These are phyloP conservation scores for Uncinocarpus reesii DNA, from an alignment of 2,329 filamentous ascomycete genomes.

Conservation along the genomic window DNA sequence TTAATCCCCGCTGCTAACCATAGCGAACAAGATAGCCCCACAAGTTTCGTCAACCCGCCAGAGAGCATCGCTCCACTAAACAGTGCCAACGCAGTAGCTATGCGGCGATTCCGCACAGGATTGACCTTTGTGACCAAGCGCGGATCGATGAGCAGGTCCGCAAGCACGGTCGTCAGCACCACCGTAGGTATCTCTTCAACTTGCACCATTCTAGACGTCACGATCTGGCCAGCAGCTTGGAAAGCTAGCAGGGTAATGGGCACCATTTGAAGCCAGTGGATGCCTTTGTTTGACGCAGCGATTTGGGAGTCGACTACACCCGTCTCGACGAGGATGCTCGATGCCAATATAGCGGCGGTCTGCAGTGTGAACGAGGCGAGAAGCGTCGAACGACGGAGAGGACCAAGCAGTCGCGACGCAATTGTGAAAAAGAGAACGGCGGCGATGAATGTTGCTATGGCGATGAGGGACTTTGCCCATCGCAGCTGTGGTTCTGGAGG, in stretches of 20 bases:
- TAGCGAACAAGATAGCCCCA: slow-evolving; percentile 29
- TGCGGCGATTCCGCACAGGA: slow-evolving; percentile 27
- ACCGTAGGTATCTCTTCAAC: slow-evolving; percentile 36
- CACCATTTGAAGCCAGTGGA: slow-evolving; percentile 30
- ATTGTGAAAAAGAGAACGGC: slow-evolving; percentile 34
- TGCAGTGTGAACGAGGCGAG: slow-evolving; percentile 34
- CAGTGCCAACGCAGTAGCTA: slow-evolving; percentile 29
- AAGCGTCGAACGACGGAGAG: slow-evolving; percentile 31
- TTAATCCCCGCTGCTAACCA: slow-evolving; percentile 36
- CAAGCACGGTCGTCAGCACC: slow-evolving; percentile 33
- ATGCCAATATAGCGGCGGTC: slow-evolving; percentile 26
- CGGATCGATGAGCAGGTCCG: slow-evolving; percentile 32
- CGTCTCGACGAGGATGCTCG: slow-evolving; percentile 29
- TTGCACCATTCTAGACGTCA: slow-evolving; percentile 29
- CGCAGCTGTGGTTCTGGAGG: slow-evolving; percentile 32
- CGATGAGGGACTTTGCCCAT: slow-evolving; percentile 36
- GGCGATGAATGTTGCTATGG: slow-evolving; percentile 31
- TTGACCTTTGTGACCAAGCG: slow-evolving; percentile 23
- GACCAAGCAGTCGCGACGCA: slow-evolving; percentile 24
- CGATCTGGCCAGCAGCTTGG: slow-evolving; percentile 34
- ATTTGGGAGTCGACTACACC: slow-evolving; percentile 26
- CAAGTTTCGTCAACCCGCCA: slow-evolving; percentile 30
- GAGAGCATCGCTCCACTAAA: slow-evolving; percentile 35
- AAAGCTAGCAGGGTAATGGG: slow-evolving; percentile 34
- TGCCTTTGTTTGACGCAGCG: slow-evolving; percentile 24